Evolutionary conservation across 164 flowering plant species (phyloP).

Genomic region (Buxus sempervirens): DNA sequence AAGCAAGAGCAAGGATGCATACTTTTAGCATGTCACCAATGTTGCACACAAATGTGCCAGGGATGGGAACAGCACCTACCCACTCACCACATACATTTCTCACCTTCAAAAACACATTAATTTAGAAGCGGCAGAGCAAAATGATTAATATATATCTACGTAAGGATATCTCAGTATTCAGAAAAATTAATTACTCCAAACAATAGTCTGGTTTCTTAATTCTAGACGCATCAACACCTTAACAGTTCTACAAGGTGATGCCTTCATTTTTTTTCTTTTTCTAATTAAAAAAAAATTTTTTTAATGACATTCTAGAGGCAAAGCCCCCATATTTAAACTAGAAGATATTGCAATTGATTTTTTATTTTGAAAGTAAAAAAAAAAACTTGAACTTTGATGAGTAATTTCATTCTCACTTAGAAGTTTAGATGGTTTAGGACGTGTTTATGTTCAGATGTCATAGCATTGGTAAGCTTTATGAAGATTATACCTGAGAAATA

Average conservation of each 20-base stretch:
- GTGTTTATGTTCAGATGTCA: background rate
- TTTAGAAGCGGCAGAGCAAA: background rate
- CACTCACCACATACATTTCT: constrained; percentile 83
- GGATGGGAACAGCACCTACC: constrained; percentile 80
- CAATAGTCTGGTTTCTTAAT: too few species aligned
- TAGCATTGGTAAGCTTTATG: background rate
- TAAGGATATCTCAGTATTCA: background rate
- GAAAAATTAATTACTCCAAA: too few species aligned
- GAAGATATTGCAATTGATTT: too few species aligned
- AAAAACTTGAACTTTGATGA: background rate
- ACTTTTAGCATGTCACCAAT: constrained; percentile 98
- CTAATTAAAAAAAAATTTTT: too few species aligned
- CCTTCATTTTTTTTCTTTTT: too few species aligned
- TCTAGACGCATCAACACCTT: background rate
- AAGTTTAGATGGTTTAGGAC: background rate
- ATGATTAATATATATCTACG: background rate
- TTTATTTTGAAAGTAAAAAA: too few species aligned
- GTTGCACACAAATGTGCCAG: constrained; percentile 97
- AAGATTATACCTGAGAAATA: too few species aligned
- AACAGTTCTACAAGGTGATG: too few species aligned
- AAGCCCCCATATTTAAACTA: too few species aligned
- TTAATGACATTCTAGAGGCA: too few species aligned
- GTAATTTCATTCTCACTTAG: background rate
- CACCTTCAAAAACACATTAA: constrained; percentile 45
- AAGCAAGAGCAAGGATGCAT: constrained; percentile 4